These are phyloP conservation scores for Cyclotella choctawhatcheeana DNA, from an alignment of 108 stramenopile genomes.

Conservation along the genomic window DNA sequence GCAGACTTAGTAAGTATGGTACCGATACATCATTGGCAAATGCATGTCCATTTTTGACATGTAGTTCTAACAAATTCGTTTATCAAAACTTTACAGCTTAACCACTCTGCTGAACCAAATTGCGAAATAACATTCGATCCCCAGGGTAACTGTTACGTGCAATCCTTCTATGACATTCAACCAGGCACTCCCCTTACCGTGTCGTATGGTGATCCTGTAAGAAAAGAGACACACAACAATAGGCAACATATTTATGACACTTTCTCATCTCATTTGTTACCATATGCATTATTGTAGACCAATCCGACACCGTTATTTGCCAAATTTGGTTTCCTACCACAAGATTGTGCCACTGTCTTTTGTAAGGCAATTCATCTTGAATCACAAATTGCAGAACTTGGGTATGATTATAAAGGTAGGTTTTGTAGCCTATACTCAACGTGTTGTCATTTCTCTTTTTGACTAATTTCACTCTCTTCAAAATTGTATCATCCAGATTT, in stretches of 20 bases:
- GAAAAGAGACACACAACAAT: no score
- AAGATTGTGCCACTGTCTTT: slow-evolving; percentile 32
- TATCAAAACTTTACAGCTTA: slow-evolving; percentile 14
- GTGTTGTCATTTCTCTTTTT: no score
- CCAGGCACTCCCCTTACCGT: slow-evolving; percentile 41
- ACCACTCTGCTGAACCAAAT: slow-evolving; percentile 36
- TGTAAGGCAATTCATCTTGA: slow-evolving; percentile 48
- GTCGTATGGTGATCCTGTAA: slow-evolving; percentile 36
- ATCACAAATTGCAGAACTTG: slow-evolving; percentile 29
- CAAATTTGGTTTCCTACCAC: slow-evolving; percentile 41
- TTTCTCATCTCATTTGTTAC: no score
- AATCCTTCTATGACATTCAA: slow-evolving; percentile 31
- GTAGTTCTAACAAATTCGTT: not conserved
- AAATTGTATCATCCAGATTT: no score
- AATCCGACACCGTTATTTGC: slow-evolving; percentile 51
- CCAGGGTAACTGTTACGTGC: slow-evolving; percentile 31
- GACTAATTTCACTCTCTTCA: not conserved
- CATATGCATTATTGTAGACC: slow-evolving; percentile 12
- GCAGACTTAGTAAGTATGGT: slow-evolving; percentile 34
- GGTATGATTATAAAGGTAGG: slow-evolving; percentile 23
- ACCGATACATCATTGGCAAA: no score
- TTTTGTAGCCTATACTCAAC: not conserved
- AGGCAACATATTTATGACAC: no score
- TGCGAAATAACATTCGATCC: slow-evolving; percentile 43
- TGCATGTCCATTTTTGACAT: no score